phyloP scores from a whole-genome alignment of 2,329 filamentous ascomycete genomes.

The Stagonosporopsis rhizophila region DNA sequence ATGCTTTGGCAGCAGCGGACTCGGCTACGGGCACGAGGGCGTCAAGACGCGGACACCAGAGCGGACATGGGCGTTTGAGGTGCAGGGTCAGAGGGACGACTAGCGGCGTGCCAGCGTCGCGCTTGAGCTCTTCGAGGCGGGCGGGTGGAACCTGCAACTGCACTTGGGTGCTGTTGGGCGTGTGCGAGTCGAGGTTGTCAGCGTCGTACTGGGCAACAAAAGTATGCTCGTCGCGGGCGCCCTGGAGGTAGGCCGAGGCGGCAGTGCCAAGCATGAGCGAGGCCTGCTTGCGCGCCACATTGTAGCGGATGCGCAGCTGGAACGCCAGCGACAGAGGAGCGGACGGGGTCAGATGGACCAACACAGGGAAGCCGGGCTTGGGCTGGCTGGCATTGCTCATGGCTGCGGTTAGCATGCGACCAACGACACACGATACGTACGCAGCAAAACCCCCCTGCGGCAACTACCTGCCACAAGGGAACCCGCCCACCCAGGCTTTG shows the following conservation, averaged over 20 bases:
- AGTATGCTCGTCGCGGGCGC: not conserved
- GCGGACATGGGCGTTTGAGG: not conserved
- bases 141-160: not conserved
- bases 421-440: too few species aligned
- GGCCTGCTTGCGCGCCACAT: not conserved
- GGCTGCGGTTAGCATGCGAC: not conserved
- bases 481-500: slow-evolving; percentile 8
- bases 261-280: not conserved
- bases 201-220: not conserved
- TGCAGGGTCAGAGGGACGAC: not conserved
- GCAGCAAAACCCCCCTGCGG: not conserved
- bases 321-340: not conserved
- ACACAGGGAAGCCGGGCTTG: not conserved
- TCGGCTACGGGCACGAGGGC: not conserved
- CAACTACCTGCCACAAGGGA: not conserved
- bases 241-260: not conserved
- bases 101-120: not conserved
- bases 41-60: not conserved
- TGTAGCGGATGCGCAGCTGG: not conserved
- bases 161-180: not conserved
- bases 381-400: not conserved
- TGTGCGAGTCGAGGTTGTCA: not conserved
- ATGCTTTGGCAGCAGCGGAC: not conserved
- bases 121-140: not conserved
- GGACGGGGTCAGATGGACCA: not conserved